phyloP scores from a whole-genome alignment of 1,284 basidiomycete genomes.

The Cutaneotrichosporon sp. region DNA sequence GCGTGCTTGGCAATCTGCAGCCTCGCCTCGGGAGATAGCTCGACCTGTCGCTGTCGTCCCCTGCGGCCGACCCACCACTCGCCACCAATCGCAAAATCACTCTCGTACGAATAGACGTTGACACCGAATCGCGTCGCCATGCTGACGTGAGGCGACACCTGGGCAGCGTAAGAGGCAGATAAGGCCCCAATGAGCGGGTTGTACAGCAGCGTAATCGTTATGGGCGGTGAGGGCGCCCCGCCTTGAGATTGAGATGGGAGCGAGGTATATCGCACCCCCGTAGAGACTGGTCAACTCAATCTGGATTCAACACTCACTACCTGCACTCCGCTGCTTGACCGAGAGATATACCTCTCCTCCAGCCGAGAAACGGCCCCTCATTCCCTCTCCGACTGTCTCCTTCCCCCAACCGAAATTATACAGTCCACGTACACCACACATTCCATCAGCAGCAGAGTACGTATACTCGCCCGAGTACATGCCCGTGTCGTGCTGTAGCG shows the following conservation, averaged over 20 bases:
- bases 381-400: conserved; percentile 81
- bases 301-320: conserved; percentile 61
- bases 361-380: conserved; percentile 83
- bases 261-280: conserved; percentile 81
- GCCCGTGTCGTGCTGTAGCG: conserved; percentile 86
- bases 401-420: conserved; percentile 77
- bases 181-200: conserved; percentile 97
- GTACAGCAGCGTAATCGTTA: conserved; percentile 88
- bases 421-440: conserved; percentile 86
- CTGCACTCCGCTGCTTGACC: conserved; percentile 86
- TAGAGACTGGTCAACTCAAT: conserved; percentile 62
- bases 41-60: conserved; percentile 12
- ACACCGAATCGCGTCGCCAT: conserved; percentile 91
- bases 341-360: conserved; percentile 95
- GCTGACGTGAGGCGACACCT: conserved; percentile 80
- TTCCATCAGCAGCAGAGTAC: conserved; percentile 88
- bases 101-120: conserved; percentile 95
- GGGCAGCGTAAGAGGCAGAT: conserved; percentile 85
- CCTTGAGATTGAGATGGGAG: conserved; percentile 50
- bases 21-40: conserved; percentile 19
- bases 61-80: conserved; percentile 81
- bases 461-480: conserved; percentile 92
- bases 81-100: conserved; percentile 90
- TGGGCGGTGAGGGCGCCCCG: conserved; percentile 68
- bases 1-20: conserved; percentile 15